These are phyloP conservation scores for Pugionium dolabratum DNA, from an alignment of 345 rosid genomes.

Conservation along the genomic window DNA sequence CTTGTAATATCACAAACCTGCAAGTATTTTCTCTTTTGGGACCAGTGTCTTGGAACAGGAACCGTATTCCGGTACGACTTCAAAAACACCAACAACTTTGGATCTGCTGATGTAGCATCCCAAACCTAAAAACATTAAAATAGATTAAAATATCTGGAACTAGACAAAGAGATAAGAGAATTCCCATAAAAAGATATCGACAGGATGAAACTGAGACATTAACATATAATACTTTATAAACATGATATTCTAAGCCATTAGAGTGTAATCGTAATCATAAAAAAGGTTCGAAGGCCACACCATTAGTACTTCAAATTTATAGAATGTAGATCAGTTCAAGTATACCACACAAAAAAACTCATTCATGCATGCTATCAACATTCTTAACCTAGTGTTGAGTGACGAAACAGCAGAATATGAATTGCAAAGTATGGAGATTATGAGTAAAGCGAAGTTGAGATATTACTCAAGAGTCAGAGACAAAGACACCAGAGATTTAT, in stretches of 20 bases:
- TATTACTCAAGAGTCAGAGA: background rate
- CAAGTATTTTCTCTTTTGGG: constrained; percentile 95
- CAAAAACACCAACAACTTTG: constrained; percentile 88
- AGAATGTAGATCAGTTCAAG: background rate
- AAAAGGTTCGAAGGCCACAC: too few species aligned
- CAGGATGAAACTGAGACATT: background rate
- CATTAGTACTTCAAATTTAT: too few species aligned
- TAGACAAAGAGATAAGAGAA: background rate
- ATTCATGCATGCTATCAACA: background rate
- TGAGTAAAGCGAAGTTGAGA: constrained; percentile 2
- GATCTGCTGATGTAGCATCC: constrained; percentile 99
- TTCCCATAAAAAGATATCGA: background rate
- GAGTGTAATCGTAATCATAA: too few species aligned
- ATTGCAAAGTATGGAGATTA: background rate
- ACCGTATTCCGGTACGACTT: constrained; percentile 94
- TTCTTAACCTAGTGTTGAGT: background rate
- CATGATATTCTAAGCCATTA: background rate
- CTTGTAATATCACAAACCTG: constrained; percentile 67
- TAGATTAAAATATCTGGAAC: background rate
- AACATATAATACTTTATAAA: background rate
- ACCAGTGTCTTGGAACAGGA: constrained; percentile 99
- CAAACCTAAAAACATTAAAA: constrained; percentile 67
- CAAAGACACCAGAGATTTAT: background rate
- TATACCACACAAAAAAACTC: background rate
- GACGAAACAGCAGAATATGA: background rate